Evolutionary conservation across 306 rosid genomes (phyloP), one percentile per base, ranked within the genome.

Genomic region (Vigna reflexopilosa): DNA sequence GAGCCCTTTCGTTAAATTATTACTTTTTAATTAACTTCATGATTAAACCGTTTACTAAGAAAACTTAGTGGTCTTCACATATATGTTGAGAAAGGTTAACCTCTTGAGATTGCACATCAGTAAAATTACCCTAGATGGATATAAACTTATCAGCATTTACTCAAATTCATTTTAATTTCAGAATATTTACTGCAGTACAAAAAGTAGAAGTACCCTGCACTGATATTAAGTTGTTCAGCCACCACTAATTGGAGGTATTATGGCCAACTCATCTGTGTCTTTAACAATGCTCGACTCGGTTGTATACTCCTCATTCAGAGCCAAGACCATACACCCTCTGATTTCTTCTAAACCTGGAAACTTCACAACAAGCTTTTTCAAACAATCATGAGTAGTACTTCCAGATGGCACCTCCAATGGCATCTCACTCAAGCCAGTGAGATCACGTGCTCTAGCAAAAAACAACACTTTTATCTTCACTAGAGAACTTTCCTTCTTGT

Each of bases 221-320:
- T 22, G 50, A 52, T 19, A 47, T 17, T 5, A 55, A 64, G 76
- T 10, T 10, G 71, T 52, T 83, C 67, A 89, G 55, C 98, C 98
- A 67, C 98, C 98, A 83, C 97, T 89, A 28, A 91, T 91, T 28
- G 98, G 96, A 80, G 98, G 98, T 64, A 93, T 93, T 20, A 93
- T 83, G 76, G 98, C 97, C 77, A 91, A 82, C 79, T 93, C 97
- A 70, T 93, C 98, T 58, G 48, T 86, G 72, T 91, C 91, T 83
- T 87, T 83, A 75, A 91, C 93, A 77, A 84, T 44, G 4, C 90
- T 66, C 0, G 91, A 84, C 38, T 85, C 96, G 11, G 72, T 63
- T 71, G 95, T 72, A 63, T 92, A 94, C 82, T 89, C 93, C 86
- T 92, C 97, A 6, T 94, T 94, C 78, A 94, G 80, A 70, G 98